Evolutionary conservation across 805 yeast species (phyloP).

Genomic region (Cyberlindnera mycetangii): DNA sequence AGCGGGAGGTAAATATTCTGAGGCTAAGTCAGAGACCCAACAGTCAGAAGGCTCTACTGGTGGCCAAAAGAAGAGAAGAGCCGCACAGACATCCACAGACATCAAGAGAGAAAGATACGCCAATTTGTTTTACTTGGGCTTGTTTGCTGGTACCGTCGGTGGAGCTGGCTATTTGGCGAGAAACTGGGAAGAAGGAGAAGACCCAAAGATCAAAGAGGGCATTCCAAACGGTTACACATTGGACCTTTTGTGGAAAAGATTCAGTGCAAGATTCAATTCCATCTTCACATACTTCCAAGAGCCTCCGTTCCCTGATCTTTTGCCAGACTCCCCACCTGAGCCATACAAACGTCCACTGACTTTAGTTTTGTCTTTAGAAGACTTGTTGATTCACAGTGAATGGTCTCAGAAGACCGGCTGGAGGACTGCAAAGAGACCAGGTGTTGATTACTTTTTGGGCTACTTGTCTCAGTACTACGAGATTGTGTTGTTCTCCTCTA

Average conservation of each 20-base stretch:
- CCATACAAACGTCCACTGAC: conserved; percentile 93
- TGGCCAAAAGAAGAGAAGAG: conserved; percentile 35
- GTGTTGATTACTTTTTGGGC: conserved; percentile 93
- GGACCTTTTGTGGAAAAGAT: conserved; percentile 61
- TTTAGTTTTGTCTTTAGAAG: conserved; percentile 85
- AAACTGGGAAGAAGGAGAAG: conserved; percentile 81
- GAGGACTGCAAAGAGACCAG: conserved; percentile 99
- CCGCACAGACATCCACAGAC: conserved; percentile 66
- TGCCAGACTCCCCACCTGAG: conserved; percentile 89
- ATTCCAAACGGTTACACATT: conserved; percentile 70
- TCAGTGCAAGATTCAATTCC: conserved; percentile 66
- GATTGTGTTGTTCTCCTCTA: conserved; percentile 85
- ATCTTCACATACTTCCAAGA: conserved; percentile 83
- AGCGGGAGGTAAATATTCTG: not conserved
- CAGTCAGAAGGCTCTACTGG: conserved; percentile 9
- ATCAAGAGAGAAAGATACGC: conserved; percentile 81
- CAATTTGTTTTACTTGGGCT: conserved; percentile 62
- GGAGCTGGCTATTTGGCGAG: conserved; percentile 73
- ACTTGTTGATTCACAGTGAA: conserved; percentile 82
- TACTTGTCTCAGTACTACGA: conserved; percentile 95
- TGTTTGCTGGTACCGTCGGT: conserved; percentile 45
- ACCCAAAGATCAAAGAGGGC: conserved; percentile 50
- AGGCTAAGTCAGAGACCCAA: conserved; percentile 14
- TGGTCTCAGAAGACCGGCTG: conserved; percentile 94
- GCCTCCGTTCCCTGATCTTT: conserved; percentile 88